These are phyloP conservation scores for Amanita phalloides DNA, from an alignment of 768 basidiomycete species.

Conservation along the genomic window DNA sequence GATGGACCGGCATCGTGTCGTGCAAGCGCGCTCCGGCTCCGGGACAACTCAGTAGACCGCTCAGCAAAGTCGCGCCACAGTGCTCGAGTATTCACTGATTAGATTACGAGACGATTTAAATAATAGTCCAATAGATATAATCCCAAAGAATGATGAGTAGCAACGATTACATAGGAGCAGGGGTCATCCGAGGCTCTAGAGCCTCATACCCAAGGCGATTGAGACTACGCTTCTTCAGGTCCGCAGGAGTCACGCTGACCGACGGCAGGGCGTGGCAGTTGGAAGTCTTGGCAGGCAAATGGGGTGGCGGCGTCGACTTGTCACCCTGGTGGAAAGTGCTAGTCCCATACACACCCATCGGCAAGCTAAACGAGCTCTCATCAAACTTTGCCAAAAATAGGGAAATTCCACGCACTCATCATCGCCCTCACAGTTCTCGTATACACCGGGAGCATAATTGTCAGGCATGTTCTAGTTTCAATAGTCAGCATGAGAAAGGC, in stretches of 20 bases:
- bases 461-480: slow-evolving; percentile 63
- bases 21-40: background rate
- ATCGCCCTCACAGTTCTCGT: slow-evolving; percentile 58
- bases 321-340: slow-evolving; percentile 63
- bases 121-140: background rate
- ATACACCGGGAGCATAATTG: slow-evolving; percentile 46
- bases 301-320: slow-evolving; percentile 43
- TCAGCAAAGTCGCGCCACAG: background rate
- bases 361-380: slow-evolving; percentile 20
- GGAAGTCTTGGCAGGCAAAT: slow-evolving; percentile 52
- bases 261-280: slow-evolving; percentile 41
- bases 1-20: slow-evolving; percentile 43
- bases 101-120: background rate
- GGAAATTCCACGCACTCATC: slow-evolving; percentile 26
- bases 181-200: slow-evolving; percentile 4
- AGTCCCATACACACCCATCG: slow-evolving; percentile 65
- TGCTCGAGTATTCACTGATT: background rate
- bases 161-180: background rate
- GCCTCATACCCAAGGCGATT: slow-evolving; percentile 5
- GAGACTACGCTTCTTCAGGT: slow-evolving; percentile 10
- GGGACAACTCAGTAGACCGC: background rate
- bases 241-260: slow-evolving; percentile 18
- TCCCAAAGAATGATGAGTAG: background rate
- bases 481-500: background rate
- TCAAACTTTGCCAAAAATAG: background rate